phyloP scores from a whole-genome alignment of 179 eudicot species.

The Beta macrorhiza region DNA sequence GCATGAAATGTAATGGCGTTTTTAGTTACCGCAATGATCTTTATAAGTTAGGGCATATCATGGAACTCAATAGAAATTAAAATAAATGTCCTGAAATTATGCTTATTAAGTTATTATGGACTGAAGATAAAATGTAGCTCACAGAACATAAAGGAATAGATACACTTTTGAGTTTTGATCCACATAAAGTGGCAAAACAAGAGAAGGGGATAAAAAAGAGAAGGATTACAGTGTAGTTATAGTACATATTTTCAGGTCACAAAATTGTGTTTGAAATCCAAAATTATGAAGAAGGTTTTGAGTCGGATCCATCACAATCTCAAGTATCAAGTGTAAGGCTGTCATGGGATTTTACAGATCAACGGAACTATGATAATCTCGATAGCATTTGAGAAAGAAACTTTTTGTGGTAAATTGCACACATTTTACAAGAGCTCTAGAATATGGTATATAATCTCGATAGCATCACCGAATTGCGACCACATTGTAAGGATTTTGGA shows the following conservation, averaged over 20 bases:
- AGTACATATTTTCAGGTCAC: not conserved
- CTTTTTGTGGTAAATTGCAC: not conserved
- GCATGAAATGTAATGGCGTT: constrained; percentile 27
- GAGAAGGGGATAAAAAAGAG: no score
- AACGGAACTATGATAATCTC: not conserved
- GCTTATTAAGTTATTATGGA: no score
- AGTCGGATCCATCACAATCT: not conserved
- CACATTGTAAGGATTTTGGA: no score
- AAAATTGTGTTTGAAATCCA: not conserved
- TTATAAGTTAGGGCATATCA: not conserved
- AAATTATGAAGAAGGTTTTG: not conserved
- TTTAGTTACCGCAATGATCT: not conserved
- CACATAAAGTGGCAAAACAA: not conserved
- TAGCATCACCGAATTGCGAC: no score
- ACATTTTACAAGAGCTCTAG: not conserved
- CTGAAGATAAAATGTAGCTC: not conserved
- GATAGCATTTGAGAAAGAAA: not conserved
- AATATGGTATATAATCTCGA: no score
- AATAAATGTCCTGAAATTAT: not conserved
- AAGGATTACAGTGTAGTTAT: no score
- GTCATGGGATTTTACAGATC: not conserved
- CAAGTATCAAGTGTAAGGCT: not conserved
- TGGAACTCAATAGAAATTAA: not conserved
- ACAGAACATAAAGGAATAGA: not conserved
- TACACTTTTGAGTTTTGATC: not conserved